Evolutionary conservation across 176 grass and related monocot species (phyloP).

Genomic region (Juncus effusus): DNA sequence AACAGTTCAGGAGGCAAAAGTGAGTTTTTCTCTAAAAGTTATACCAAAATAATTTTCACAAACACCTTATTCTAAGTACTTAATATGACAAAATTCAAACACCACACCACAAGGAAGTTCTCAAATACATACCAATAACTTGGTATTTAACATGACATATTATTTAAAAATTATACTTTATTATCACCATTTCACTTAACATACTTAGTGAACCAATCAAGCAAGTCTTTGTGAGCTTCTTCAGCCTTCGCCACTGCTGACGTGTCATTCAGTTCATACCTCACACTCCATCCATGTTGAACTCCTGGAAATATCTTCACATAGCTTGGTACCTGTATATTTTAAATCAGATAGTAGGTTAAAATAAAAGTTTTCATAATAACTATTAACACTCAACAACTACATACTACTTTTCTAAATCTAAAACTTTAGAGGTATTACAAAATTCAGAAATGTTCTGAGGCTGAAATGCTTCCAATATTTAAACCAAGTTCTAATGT

Average conservation of each 20-base stretch:
- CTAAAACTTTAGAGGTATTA: not conserved
- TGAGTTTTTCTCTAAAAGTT: too few relatives aligned
- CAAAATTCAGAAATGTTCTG: too few relatives aligned
- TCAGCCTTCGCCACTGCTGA: conserved; percentile 24
- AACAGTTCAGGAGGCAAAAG: too few relatives aligned
- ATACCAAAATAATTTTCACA: not conserved
- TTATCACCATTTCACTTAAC: conserved; percentile 21
- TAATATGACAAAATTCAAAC: not conserved
- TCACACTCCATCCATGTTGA: conserved; percentile 37
- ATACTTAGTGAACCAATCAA: conserved; percentile 34
- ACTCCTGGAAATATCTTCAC: conserved; percentile 40
- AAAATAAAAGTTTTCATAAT: not conserved
- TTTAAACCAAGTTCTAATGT: too few relatives aligned
- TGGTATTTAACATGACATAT: conserved; percentile 1
- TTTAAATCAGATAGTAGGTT: not conserved
- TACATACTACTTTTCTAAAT: not conserved
- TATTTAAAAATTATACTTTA: not conserved
- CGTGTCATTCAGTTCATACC: conserved; percentile 33
- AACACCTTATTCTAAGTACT: conserved; percentile 1
- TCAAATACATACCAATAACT: not conserved
- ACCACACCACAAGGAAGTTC: not conserved
- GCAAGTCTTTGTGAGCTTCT: conserved; percentile 38
- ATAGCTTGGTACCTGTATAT: conserved; percentile 31
- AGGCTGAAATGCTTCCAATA: too few relatives aligned
- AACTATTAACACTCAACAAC: not conserved